Percentiles rank a stretch among this genome's conserved stretches.
Conservation (phyloP, 257 asterid genomes). For the Nicotiana otophora region DNA sequence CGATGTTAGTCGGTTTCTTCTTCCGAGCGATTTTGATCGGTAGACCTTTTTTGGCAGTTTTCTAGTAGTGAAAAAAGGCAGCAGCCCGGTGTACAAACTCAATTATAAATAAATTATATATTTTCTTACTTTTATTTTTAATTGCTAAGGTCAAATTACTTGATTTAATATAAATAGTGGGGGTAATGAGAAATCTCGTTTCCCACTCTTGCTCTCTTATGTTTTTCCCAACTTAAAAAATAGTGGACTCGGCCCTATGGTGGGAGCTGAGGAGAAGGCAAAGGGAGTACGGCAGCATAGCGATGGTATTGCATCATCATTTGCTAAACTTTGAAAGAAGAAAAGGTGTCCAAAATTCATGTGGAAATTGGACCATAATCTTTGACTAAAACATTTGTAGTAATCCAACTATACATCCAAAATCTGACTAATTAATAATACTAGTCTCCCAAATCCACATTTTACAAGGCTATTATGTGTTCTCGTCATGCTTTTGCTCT, state of each 20-base stretch:
- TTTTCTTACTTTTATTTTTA: not conserved
- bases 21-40: no score
- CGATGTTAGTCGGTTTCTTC: no score
- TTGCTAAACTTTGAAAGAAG: not conserved
- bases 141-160: not conserved
- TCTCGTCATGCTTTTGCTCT: constrained; percentile 21
- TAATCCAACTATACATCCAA: not conserved
- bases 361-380: not conserved
- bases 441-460: not conserved
- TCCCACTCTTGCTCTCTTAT: no score
- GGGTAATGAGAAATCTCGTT: no score
- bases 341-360: not conserved
- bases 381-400: not conserved
- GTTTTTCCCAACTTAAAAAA: not conserved
- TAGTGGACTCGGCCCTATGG: not conserved
- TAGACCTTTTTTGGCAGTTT: no score
- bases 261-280: not conserved
- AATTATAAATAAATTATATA: not conserved
- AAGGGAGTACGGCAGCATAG: not conserved
- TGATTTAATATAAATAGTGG: not conserved
- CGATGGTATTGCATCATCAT: constrained; percentile 6
- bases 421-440: not conserved
- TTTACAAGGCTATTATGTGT: not conserved
- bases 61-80: no score
- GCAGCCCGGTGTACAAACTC: no score